Evolutionary conservation across 1,139 yeast genomes (phyloP).

Genomic region (Yamadazyma dendronema): DNA sequence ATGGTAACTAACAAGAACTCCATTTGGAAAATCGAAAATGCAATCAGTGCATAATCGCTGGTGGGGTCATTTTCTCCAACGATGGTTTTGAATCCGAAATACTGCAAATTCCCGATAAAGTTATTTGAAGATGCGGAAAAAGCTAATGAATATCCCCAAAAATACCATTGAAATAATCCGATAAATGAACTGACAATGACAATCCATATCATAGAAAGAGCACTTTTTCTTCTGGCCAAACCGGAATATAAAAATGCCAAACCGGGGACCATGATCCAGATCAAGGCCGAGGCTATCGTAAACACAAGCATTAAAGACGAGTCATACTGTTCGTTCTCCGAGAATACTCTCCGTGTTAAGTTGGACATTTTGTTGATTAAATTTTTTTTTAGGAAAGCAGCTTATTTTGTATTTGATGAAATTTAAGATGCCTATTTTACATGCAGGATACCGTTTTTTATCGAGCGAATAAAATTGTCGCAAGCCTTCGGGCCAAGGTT

Average conservation of each 20-base stretch:
- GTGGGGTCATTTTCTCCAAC: slow-evolving; percentile 49
- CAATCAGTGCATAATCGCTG: slow-evolving; percentile 70
- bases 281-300: slow-evolving; percentile 66
- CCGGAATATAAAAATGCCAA: slow-evolving; percentile 93
- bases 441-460: slow-evolving; percentile 4
- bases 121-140: slow-evolving; percentile 76
- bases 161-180: slow-evolving; percentile 91
- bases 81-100: slow-evolving; percentile 77
- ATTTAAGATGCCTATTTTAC: slow-evolving; percentile 1
- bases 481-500: not conserved
- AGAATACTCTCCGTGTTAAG: slow-evolving; percentile 29
- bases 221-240: slow-evolving; percentile 86
- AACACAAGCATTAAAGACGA: slow-evolving; percentile 44
- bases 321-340: slow-evolving; percentile 43
- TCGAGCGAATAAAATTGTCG: slow-evolving; percentile 7
- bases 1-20: slow-evolving; percentile 88
- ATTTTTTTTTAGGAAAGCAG: not conserved
- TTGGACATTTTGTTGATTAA: slow-evolving; percentile 8
- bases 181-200: slow-evolving; percentile 72
- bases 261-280: slow-evolving; percentile 93
- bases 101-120: slow-evolving; percentile 81
- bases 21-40: slow-evolving; percentile 84
- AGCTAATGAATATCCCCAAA: slow-evolving; percentile 96
- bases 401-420: slow-evolving; percentile 1
- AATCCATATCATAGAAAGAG: slow-evolving; percentile 85